A percentile compares a stretch with the other conserved stretches of the same genome.
Evolutionary conservation across 1,284 basidiomycete genomes (phyloP).

Genomic region (Austropuccinia psidii): DNA sequence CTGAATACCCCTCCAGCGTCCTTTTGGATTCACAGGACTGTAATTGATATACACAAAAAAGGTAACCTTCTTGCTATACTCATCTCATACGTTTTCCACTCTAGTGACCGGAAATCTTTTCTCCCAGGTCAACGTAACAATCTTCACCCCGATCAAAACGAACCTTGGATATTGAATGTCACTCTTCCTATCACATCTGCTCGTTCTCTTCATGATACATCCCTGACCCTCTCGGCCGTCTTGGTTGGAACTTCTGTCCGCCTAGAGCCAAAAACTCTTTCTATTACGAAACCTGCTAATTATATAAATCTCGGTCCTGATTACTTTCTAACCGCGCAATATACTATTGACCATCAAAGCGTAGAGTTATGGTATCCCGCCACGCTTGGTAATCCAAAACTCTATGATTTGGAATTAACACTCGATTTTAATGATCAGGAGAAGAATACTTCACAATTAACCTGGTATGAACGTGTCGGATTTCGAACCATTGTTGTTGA

Average conservation of each 20-base stretch:
- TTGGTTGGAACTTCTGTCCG: slow-evolving; percentile 24
- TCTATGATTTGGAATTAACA: slow-evolving; percentile 39
- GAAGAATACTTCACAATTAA: slow-evolving; percentile 3
- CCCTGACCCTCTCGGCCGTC: slow-evolving; percentile 29
- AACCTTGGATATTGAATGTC: slow-evolving; percentile 43
- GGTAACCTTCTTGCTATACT: no score
- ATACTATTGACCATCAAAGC: slow-evolving; percentile 31
- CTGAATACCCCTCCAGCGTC: no score
- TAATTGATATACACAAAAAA: no score
- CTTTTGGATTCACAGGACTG: no score
- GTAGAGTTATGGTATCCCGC: slow-evolving; percentile 43
- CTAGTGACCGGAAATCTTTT: no score
- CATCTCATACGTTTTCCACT: no score
- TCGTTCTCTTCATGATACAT: neutral
- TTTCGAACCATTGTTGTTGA: slow-evolving; percentile 42
- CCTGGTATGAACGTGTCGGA: slow-evolving; percentile 39
- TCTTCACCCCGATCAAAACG: slow-evolving; percentile 40
- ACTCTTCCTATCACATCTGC: slow-evolving; percentile 39
- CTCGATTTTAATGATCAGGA: neutral
- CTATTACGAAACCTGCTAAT: neutral
- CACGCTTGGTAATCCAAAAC: slow-evolving; percentile 39
- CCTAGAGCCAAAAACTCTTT: slow-evolving; percentile 1
- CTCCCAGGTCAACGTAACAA: slow-evolving; percentile 40
- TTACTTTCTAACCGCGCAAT: slow-evolving; percentile 39
- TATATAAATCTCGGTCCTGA: slow-evolving; percentile 38